A percentile compares a stretch with the other conserved stretches of the same genome.
These are phyloP conservation scores for Peniophora sp. DNA, from an alignment of 1,284 basidiomycete species.

Conservation along the genomic window DNA sequence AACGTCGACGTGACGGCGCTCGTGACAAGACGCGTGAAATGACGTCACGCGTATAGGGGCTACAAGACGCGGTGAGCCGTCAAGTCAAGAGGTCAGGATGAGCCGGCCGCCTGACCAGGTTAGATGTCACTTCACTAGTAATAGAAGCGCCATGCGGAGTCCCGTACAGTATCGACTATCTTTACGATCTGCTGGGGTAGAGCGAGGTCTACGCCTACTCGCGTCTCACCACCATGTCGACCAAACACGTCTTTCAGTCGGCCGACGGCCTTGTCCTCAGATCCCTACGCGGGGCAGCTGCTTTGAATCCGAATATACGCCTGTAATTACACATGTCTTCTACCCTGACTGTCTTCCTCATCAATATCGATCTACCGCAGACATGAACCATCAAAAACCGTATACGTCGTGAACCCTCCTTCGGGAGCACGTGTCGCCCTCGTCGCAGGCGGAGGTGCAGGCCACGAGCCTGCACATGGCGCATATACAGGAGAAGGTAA, in stretches of 20 bases:
- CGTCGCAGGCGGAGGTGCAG: slow-evolving; percentile 60
- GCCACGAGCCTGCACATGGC: slow-evolving; percentile 66
- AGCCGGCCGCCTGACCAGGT: too few relatives aligned
- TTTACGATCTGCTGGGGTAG: too few relatives aligned
- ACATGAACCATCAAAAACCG: slow-evolving; percentile 29
- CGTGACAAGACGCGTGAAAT: too few relatives aligned
- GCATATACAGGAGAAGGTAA: slow-evolving; percentile 37
- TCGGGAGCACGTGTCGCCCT: slow-evolving; percentile 36
- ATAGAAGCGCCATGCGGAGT: too few relatives aligned
- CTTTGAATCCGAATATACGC: slow-evolving; percentile 41
- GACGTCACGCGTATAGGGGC: too few relatives aligned
- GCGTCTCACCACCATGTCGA: slow-evolving; percentile 12
- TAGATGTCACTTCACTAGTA: too few relatives aligned
- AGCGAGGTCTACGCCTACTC: too few relatives aligned
- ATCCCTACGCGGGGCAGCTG: slow-evolving; percentile 43
- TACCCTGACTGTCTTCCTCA: background rate
- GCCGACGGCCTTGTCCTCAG: slow-evolving; percentile 46
- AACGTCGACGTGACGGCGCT: too few relatives aligned
- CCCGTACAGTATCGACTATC: too few relatives aligned
- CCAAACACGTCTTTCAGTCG: slow-evolving; percentile 39
- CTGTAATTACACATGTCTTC: slow-evolving; percentile 29
- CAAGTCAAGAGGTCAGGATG: too few relatives aligned
- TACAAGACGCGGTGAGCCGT: too few relatives aligned
- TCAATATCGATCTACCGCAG: slow-evolving; percentile 13
- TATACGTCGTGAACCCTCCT: slow-evolving; percentile 27